Conservation (phyloP, 106 monocot genomes). For the Dendrobium huoshanense region DNA sequence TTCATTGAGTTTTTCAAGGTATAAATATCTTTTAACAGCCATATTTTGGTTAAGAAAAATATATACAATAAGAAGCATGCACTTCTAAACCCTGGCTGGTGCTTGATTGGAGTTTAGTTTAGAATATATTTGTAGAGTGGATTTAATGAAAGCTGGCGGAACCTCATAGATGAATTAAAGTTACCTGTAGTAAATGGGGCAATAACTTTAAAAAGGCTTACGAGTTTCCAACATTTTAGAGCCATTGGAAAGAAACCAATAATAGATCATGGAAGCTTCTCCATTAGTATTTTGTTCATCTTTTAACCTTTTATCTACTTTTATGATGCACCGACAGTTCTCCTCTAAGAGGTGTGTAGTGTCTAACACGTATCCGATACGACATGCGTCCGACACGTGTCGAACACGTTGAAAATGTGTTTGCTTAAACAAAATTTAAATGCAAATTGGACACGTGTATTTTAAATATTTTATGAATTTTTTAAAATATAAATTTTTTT, state of each 20-base stretch:
- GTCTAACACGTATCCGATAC: no score
- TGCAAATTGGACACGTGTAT: no score
- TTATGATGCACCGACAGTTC: no score
- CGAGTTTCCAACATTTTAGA: background rate
- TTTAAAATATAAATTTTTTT: no score
- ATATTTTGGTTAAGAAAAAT: background rate
- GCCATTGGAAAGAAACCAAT: background rate
- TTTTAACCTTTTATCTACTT: no score
- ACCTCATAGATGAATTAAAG: background rate
- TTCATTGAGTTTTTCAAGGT: conserved; percentile 90
- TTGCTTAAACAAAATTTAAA: no score
- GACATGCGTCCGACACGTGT: no score
- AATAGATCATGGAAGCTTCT: background rate
- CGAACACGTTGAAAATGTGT: no score
- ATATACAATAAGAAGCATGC: background rate
- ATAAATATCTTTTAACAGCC: conserved; percentile 6
- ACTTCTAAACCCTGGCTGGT: background rate
- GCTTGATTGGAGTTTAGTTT: background rate
- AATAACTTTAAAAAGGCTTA: background rate
- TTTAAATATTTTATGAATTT: no score
- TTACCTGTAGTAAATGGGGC: background rate
- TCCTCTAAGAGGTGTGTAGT: no score
- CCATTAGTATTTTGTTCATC: background rate
- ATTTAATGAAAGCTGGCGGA: background rate
- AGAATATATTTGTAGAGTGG: background rate